Evolutionary conservation across 139 green algal species (phyloP), one percentile per base, ranked within the genome.

Genomic region (Yamagishiella unicocca): DNA sequence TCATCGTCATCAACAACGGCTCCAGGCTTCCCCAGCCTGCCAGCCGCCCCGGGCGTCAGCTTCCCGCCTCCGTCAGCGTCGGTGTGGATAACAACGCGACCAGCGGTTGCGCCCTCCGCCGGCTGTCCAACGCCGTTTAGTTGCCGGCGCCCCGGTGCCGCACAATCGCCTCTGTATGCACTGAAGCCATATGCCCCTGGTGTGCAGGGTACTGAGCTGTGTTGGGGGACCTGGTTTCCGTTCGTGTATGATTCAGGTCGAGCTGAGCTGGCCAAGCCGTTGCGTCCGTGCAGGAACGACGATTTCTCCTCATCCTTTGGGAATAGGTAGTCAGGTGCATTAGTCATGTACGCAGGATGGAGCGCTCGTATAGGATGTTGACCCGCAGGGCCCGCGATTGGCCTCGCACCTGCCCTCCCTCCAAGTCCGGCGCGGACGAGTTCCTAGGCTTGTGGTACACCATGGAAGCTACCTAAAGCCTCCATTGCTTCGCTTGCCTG

Each of bases 1-100:
- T 83, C 76, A n/a, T 83, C 76, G 21, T 83, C 76, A 31, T 83
- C 76, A 9, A 72, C 9, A 37, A 35, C 42, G 21, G 31, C 67
- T 46, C 29, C 43, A 8, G 71, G 8, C 61, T 79, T 79, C 71
- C 67, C 67, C 5, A 2, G 22, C 5, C 67, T 35, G 21, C 2
- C 62, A 42, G 62, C 5, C 17, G 62, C 5, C 17, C 6, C 17
- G 50, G 50, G 50, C 14, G 12, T 58, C 50, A n/a, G n/a, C n/a
- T n/a, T n/a, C n/a, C n/a, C n/a, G n/a, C n/a, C n/a, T n/a, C n/a
- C n/a, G n/a, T n/a, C n/a, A n/a, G n/a, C n/a, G n/a, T n/a, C n/a
- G n/a, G n/a, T n/a, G n/a, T n/a, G n/a, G n/a, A n/a, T n/a, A n/a
- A n/a, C n/a, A n/a, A n/a, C n/a, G n/a, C n/a, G n/a, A n/a, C n/a